phyloP scores from a whole-genome alignment of 75 land plant species.

The Pinus albicaulis region DNA sequence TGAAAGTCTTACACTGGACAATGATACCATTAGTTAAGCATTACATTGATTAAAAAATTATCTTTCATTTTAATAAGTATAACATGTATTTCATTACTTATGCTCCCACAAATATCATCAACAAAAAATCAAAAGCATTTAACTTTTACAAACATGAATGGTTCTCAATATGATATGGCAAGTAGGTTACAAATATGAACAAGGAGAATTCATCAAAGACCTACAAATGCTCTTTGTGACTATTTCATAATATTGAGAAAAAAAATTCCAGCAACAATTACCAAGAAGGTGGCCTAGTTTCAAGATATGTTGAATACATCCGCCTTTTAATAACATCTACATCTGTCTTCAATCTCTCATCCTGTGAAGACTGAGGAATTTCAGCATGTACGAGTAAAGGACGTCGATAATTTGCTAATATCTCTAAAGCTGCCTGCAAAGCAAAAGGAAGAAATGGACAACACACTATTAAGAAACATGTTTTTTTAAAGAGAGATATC shows the following conservation, averaged over 20 bases:
- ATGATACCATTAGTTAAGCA: too few species aligned
- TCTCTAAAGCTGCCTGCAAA: constrained; percentile 61
- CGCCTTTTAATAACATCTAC: constrained; percentile 17
- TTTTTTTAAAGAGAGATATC: neutral
- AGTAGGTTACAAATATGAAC: too few species aligned
- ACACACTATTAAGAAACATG: neutral
- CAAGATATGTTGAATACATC: constrained; percentile 79
- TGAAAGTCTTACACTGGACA: too few species aligned
- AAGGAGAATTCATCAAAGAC: neutral
- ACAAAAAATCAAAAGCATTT: too few species aligned
- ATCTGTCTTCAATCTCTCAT: constrained; percentile 8
- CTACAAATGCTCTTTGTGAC: neutral
- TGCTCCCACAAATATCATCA: too few species aligned
- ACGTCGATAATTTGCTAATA: constrained; percentile 74
- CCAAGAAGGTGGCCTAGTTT: constrained; percentile 86
- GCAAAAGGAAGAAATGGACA: constrained; percentile 6
- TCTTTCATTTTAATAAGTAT: too few species aligned
- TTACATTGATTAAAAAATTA: too few species aligned
- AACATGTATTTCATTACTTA: too few species aligned
- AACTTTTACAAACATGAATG: too few species aligned
- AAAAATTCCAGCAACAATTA: constrained; percentile 16
- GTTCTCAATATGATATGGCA: too few species aligned
- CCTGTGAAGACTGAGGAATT: constrained; percentile 39
- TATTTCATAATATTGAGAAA: neutral
- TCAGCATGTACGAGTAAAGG: constrained; percentile 97